phyloP scores from a whole-genome alignment of 192 early-diverging fungal species.

The Obelidium mucronatum region DNA sequence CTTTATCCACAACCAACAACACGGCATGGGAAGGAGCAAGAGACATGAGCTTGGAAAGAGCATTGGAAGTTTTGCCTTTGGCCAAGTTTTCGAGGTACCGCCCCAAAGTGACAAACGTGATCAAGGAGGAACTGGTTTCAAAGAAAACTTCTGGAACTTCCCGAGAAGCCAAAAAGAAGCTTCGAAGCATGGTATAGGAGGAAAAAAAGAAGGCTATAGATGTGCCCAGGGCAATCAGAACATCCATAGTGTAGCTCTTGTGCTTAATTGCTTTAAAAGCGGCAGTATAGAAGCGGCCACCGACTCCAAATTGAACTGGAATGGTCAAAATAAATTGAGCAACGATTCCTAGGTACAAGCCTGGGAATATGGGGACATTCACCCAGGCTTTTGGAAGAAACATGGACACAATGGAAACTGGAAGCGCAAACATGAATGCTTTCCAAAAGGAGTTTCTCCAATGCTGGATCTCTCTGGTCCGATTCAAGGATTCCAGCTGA shows the following conservation, averaged over 20 bases:
- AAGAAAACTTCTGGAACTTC: conserved; percentile 86
- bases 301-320: conserved; percentile 94
- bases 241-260: conserved; percentile 94
- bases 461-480: conserved; percentile 83
- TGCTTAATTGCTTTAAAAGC: conserved; percentile 84
- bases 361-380: conserved; percentile 44
- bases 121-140: conserved; percentile 91
- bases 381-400: conserved; percentile 57
- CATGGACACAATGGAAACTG: conserved; percentile 85
- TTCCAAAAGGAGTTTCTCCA: conserved; percentile 76
- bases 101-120: conserved; percentile 92
- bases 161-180: conserved; percentile 40
- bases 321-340: conserved; percentile 77
- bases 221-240: conserved; percentile 88
- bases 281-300: conserved; percentile 76
- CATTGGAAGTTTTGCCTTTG: conserved; percentile 91
- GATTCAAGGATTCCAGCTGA: conserved; percentile 87
- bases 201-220: conserved; percentile 86
- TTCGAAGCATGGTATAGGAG: conserved; percentile 73
- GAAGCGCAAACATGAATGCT: conserved; percentile 78
- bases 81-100: conserved; percentile 94
- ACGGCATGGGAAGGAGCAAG: conserved; percentile 78
- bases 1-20: conserved; percentile 44
- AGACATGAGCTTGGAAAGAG: conserved; percentile 86
- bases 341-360: conserved; percentile 73